These are phyloP conservation scores for Periglandula ipomoeae DNA, from an alignment of 2,329 filamentous ascomycete genomes.

Conservation along the genomic window DNA sequence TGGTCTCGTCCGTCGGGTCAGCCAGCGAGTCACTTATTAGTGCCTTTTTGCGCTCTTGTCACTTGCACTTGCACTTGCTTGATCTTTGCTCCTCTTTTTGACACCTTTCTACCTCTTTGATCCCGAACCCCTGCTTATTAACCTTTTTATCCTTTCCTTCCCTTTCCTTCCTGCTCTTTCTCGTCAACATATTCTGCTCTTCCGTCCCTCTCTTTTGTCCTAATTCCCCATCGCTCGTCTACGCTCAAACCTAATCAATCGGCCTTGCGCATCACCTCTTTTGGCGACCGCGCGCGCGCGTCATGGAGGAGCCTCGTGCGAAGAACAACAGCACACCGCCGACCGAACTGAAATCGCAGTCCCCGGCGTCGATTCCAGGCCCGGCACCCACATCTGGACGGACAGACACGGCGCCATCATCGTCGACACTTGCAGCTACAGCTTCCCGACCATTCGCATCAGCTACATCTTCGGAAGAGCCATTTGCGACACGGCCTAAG, in stretches of 20 bases:
- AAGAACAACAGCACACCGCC: slow-evolving; percentile 4
- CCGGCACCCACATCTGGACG: not conserved
- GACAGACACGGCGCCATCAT: slow-evolving; percentile 1
- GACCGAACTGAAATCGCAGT: slow-evolving; percentile 3
- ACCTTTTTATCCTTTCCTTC: not conserved
- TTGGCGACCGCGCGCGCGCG: not conserved
- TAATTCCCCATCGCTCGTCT: not conserved
- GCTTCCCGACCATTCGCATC: not conserved
- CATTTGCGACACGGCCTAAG: slow-evolving; percentile 2
- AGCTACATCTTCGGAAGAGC: not conserved
- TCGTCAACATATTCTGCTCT: not conserved
- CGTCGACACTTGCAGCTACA: not conserved
- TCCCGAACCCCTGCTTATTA: not conserved
- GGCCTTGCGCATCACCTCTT: slow-evolving; percentile 1
- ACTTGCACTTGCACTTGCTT: not conserved
- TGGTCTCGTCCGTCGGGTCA: not conserved
- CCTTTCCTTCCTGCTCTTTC: not conserved
- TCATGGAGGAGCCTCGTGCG: slow-evolving; percentile 8
- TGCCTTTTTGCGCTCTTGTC: not conserved
- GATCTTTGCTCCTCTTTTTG: not conserved
- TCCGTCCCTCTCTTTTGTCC: not conserved
- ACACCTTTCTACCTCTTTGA: not conserved
- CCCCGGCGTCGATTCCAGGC: not conserved
- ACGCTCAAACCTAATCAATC: not conserved
- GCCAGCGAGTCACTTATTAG: not conserved